Evolutionary conservation across 441 rosid species (phyloP).

Genomic region (Capsella rubella): DNA sequence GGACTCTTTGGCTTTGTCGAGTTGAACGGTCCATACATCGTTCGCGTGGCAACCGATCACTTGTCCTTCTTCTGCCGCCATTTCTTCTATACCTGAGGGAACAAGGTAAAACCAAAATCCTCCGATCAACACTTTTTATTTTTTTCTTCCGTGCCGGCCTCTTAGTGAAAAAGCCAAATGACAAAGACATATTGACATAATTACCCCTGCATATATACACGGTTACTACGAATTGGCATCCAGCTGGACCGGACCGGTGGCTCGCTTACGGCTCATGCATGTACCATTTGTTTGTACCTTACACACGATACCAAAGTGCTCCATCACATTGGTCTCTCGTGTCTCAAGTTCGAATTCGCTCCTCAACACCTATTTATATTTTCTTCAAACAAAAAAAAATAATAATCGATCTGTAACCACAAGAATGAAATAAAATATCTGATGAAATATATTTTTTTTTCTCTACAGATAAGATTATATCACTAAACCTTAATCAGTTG

Average conservation of each 20-base stretch:
- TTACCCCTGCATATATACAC: slow-evolving; percentile 16
- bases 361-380: not conserved
- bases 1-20: slow-evolving; percentile 41
- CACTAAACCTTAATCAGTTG: not conserved
- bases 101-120: not conserved
- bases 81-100: slow-evolving; percentile 25
- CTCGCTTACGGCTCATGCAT: slow-evolving; percentile 5
- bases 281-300: no score
- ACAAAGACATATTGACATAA: not conserved
- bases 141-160: no score
- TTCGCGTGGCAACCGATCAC: slow-evolving; percentile 45
- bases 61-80: slow-evolving; percentile 50
- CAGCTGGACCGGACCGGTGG: slow-evolving; percentile 26
- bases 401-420: not conserved
- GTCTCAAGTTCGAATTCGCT: not conserved
- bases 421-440: slow-evolving; percentile 20
- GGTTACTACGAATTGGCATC: slow-evolving; percentile 21
- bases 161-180: not conserved
- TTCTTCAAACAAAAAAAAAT: not conserved
- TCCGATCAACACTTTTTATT: not conserved
- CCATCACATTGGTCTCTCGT: not conserved
- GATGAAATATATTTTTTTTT: slow-evolving; percentile 2
- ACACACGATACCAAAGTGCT: no score
- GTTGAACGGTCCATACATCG: slow-evolving; percentile 40
- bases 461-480: not conserved